Base-by-base conservation (phyloP, 768 basidiomycete species). In the Sporobolomyces roseus region DNA sequence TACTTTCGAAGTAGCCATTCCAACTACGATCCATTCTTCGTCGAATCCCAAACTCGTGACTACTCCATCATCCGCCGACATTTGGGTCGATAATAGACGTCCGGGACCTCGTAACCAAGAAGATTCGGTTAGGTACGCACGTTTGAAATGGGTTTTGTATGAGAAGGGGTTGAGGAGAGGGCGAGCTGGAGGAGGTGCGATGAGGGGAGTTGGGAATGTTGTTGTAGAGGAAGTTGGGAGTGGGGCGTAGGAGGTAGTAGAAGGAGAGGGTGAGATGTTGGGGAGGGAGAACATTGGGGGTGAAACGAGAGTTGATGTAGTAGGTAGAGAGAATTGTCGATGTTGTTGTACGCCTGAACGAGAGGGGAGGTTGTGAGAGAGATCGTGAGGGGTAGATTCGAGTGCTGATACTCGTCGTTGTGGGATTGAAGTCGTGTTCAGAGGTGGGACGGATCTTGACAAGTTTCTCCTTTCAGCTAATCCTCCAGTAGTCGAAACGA, bases 21-120 rank as follows among this genome's bases (percentile, higher is more conserved):
- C 93, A 25, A 93, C 87, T 51, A 94, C 87, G 75, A 97, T 85
- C 84, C 87, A 90, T 51, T 88, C 84, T 17, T 82, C 78, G 78
- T 94, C 90, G 55, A 97, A 81, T 0, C 92, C 90, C 27, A 93
- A 82, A 6, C 88, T 90, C 0, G 94, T 96, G 32, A 97, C 89
- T 35, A 90, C 87, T 21, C 86, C 87, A 41, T 83, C 81, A 64
- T 83, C 85, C 74, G 80, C 77, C 38, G 78, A 77, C 63, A 78
- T 79, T 75, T 90, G 89, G 0, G 85, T 82, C 6, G 85, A 84
- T 13, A 93, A 81, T 5, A 91, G 77, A 12, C 81, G 82, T 2
- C 91, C 91, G 14, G 76, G 76, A 2, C 88, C 88, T 38, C 83
- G 81, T 19, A 88, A 83, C 90, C 92, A 93, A 73, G 89, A 88